Evolutionary conservation across 1,139 yeast genomes (phyloP), one percentile per base, ranked within the genome.

Genomic region (Sugiyamaella castrensis): DNA sequence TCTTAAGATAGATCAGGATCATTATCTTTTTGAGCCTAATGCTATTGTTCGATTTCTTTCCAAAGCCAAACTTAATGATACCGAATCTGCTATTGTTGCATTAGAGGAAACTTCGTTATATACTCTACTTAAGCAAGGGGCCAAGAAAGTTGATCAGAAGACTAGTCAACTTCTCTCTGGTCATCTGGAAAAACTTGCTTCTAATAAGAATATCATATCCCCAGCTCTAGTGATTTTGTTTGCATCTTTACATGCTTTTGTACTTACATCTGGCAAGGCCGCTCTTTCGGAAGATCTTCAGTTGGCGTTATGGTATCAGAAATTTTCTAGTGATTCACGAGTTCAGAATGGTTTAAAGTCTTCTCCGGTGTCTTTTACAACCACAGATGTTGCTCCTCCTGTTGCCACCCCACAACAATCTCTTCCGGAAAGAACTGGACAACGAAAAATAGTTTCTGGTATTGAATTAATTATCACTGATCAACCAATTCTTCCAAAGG

Each of bases 21-120:
- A 52, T 34, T 42, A 40, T 12, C 74, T 89, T 57, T 71, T 78
- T 53, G 96, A 88, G 67, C 78, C 94, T 31, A 87, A 89, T 65
- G 87, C 97, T 24, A 84, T 89, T 52, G 89, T 87, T 51, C 75
- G 50, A 65, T 73, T 53, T 57, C 69, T 46, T 54, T 62, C 37
- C 53, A 71, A 50, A 67, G 37, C 56, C 30, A 53, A 57, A 39
- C 43, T 53, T 31, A 42, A 56, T 27, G 48, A 50, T 15, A 52
- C 45, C 24, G 59, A 58, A 24, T 55, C 55, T 41, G 57, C 57
- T 26, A 40, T 57, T 36, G 53, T 61, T 27, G 48, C 49, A 10
- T 47, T 57, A 26, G 64, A 60, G 40, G 64, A 62, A 47, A 41
- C 59, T 26, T 53, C 50, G 15, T 49, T 67, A 11, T 59, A 61